Conservation (phyloP, 345 rosid species). For the Dipteronia sinensis region DNA sequence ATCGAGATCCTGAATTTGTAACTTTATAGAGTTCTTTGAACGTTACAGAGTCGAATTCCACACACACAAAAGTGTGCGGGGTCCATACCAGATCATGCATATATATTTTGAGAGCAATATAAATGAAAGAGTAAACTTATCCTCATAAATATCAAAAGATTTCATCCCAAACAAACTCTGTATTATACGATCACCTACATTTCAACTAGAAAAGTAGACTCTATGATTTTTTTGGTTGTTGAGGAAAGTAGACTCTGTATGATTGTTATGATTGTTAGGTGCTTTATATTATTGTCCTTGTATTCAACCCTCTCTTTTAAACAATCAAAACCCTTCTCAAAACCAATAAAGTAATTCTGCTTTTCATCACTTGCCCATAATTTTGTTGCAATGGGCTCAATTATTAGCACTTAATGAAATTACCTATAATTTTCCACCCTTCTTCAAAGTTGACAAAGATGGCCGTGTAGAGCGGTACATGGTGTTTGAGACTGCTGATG, state of each 20-base stretch:
- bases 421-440: slow-evolving; percentile 32
- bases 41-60: no score
- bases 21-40: no score
- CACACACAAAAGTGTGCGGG: no score
- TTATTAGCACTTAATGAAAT: slow-evolving; percentile 11
- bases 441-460: slow-evolving; percentile 39
- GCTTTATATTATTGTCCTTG: no score
- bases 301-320: not conserved
- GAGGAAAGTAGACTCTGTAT: no score
- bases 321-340: not conserved
- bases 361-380: not conserved
- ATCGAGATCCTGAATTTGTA: no score
- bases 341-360: not conserved
- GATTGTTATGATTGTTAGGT: no score
- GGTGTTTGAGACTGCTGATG: slow-evolving; percentile 2
- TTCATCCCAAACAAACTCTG: not conserved
- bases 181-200: not conserved
- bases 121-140: no score
- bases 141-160: not conserved
- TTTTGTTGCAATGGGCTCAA: slow-evolving; percentile 3
- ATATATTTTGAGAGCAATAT: no score
- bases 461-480: slow-evolving; percentile 23
- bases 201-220: not conserved
- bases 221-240: no score
- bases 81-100: no score